phyloP scores from a whole-genome alignment of 2,329 filamentous ascomycete genomes.

The Fusarium udum region DNA sequence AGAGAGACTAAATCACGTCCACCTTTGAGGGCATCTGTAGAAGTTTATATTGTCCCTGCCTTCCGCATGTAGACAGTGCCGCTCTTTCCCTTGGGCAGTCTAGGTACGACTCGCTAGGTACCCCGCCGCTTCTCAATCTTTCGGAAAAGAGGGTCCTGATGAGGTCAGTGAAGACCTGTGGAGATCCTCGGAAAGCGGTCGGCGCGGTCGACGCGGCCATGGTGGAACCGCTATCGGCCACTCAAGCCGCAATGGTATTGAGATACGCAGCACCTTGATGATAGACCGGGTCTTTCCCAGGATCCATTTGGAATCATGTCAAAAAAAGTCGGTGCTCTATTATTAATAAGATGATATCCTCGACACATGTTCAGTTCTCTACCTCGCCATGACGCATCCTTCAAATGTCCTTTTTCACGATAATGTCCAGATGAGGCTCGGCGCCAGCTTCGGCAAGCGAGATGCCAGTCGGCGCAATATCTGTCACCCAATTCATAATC shows the following conservation, averaged over 20 bases:
- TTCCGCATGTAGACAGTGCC: slow-evolving; percentile 10
- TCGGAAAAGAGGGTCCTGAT: slow-evolving; percentile 40
- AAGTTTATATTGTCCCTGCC: slow-evolving; percentile 29
- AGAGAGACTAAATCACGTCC: neutral
- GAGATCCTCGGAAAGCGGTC: slow-evolving; percentile 32
- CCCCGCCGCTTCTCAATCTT: slow-evolving; percentile 11
- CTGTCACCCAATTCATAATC: slow-evolving; percentile 38
- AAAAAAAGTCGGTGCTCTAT: neutral
- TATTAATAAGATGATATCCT: neutral
- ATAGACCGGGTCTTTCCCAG: slow-evolving; percentile 15
- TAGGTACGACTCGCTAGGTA: neutral
- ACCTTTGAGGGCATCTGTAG: slow-evolving; percentile 8
- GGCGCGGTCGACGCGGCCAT: slow-evolving; percentile 28
- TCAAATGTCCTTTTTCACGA: neutral
- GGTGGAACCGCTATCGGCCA: slow-evolving; percentile 36
- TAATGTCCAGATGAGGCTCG: slow-evolving; percentile 18
- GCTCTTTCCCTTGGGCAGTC: slow-evolving; percentile 8
- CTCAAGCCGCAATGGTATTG: slow-evolving; percentile 12
- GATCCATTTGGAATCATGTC: slow-evolving; percentile 30
- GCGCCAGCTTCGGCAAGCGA: slow-evolving; percentile 36
- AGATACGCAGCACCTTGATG: slow-evolving; percentile 38
- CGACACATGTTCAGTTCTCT: neutral
- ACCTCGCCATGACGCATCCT: neutral
- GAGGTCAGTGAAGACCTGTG: slow-evolving; percentile 42
- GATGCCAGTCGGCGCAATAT: slow-evolving; percentile 11